Percentiles rank a stretch among this genome's conserved stretches.
These are phyloP conservation scores for Aspergillus transmontanensis DNA, from an alignment of 2,329 filamentous ascomycete genomes.

Conservation along the genomic window DNA sequence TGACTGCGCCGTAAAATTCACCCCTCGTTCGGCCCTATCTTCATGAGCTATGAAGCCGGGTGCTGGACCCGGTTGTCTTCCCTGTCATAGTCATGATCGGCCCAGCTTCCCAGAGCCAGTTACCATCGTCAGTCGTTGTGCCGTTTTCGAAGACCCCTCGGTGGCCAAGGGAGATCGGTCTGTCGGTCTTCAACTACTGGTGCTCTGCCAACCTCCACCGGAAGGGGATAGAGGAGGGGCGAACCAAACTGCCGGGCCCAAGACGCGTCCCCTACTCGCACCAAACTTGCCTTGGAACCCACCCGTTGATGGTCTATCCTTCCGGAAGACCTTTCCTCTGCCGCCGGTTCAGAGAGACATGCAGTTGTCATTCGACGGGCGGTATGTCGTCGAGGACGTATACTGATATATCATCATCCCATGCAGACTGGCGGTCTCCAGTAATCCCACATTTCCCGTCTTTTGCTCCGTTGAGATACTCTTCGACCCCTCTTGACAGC, in stretches of 20 bases:
- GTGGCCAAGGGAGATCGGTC: constrained; percentile 12
- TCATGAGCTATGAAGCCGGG: background rate
- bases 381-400: constrained; percentile 15
- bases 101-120: constrained; percentile 6
- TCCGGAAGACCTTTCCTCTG: constrained; percentile 22
- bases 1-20: constrained; percentile 26
- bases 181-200: background rate
- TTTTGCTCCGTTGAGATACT: constrained; percentile 6
- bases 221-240: constrained; percentile 28
- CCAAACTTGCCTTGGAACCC: background rate
- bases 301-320: constrained; percentile 12
- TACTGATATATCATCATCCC: constrained; percentile 28
- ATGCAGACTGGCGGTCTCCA: constrained; percentile 19
- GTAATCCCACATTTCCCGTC: constrained; percentile 9
- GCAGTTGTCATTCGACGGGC: constrained; percentile 23
- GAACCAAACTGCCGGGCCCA: constrained; percentile 33
- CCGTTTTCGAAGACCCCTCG: constrained; percentile 22
- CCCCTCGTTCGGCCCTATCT: constrained; percentile 2
- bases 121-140: constrained; percentile 15
- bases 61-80: background rate
- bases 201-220: constrained; percentile 13
- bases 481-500: background rate
- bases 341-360: constrained; percentile 20
- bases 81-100: constrained; percentile 3
- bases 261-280: constrained; percentile 17